phyloP scores from a whole-genome alignment of 768 basidiomycete genomes.

The Boletus tomentosulus region DNA sequence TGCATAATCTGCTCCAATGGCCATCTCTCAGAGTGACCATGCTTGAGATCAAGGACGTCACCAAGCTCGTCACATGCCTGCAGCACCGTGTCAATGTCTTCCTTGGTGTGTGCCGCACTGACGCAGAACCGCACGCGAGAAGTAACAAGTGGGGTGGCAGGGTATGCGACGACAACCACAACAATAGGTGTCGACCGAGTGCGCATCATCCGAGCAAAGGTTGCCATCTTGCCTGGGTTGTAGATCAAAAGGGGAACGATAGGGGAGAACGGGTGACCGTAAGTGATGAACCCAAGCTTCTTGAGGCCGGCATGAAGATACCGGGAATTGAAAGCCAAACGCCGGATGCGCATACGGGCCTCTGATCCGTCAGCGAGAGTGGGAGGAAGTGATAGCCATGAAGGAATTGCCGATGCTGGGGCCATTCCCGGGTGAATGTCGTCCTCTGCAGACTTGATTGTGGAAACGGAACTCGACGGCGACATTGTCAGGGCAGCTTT shows the following conservation, averaged over 20 bases:
- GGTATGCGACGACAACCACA: conserved; percentile 88
- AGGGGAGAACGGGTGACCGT: conserved; percentile 70
- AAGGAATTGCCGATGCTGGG: conserved; percentile 57
- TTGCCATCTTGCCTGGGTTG: conserved; percentile 90
- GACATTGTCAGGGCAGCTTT: conserved; percentile 23
- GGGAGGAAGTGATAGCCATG: conserved; percentile 75
- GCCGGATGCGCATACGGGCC: conserved; percentile 74
- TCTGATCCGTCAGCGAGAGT: conserved; percentile 77
- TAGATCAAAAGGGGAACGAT: conserved; percentile 91
- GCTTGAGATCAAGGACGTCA: conserved; percentile 85
- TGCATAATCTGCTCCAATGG: conserved; percentile 65
- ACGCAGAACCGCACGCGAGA: conserved; percentile 91
- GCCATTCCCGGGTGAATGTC: conserved; percentile 66
- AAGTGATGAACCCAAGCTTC: conserved; percentile 58
- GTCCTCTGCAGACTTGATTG: conserved; percentile 36
- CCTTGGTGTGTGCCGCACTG: conserved; percentile 93
- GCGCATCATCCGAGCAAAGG: conserved; percentile 88
- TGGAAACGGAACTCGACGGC: conserved; percentile 28
- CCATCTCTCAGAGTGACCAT: conserved; percentile 72
- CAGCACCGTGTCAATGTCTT: conserved; percentile 85
- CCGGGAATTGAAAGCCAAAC: conserved; percentile 92
- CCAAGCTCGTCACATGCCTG: conserved; percentile 91
- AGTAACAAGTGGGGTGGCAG: conserved; percentile 85
- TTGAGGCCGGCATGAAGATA: conserved; percentile 84
- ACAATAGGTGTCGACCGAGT: conserved; percentile 72